Base-by-base conservation (phyloP, 768 basidiomycete species). In the Nevesoporus exiguus region DNA sequence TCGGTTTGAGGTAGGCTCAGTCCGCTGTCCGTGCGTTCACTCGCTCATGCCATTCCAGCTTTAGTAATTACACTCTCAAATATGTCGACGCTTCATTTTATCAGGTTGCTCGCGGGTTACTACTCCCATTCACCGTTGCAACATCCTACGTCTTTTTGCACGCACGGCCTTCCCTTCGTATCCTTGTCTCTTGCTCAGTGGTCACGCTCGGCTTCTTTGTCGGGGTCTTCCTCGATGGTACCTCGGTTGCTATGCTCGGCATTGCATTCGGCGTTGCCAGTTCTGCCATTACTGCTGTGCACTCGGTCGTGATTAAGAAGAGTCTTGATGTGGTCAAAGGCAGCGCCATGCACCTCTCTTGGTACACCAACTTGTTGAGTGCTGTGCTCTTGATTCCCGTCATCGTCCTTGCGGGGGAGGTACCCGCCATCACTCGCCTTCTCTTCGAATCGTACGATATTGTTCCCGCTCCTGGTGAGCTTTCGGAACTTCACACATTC, bases 51-150 rank as follows among this genome's bases (percentile, higher is more conserved):
- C 21, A 30, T 11, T n/a, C 29, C 66, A 92, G 90, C 64, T 87
- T 90, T 66, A 90, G 90, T 72, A 95, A 94, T 69, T 93, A 85
- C 66, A 93, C 89, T 37, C 80, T 95, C 54, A 91, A 93, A 83
- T 92, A 89, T 64, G 94, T 97, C 61, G 93, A 94, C 52, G 91
- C 92, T 13, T 94, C 93, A 0, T 93, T 96, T 72, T 94, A 96
- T 70, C 94, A 96, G 75, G 88, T 98, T 58, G 95, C 95, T 0
- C 87, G 95, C 15, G 95, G 95, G 10, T 80, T 98, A 56, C 83
- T 98, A 27, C 84, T 98, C 22, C 95, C 96, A 0, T 89, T 93
- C 77, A 98, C 96, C 17, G 93, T 97, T 62, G 75, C 77, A 64
- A 86, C 92, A n/a, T 94, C 95, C 39, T 88, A 81, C 69, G 25